Base-by-base conservation (phyloP, 2,329 filamentous ascomycete species). In the Trematosphaeria pertusa region DNA sequence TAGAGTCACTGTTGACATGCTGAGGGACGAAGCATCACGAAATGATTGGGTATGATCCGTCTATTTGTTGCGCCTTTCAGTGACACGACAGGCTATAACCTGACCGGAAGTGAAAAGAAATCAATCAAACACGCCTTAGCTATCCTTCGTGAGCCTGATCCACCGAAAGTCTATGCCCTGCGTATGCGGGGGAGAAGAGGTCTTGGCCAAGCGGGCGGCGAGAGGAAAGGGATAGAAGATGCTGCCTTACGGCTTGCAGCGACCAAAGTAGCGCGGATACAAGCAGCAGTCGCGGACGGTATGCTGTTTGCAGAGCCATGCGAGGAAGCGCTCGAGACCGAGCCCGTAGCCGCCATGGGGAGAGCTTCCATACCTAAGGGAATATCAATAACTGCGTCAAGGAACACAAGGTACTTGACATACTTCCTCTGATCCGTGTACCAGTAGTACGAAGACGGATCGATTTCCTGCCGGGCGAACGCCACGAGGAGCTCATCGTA, bases 361-460 rank as follows among this genome's bases (percentile, higher is more conserved):
- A 34, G 88, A 91, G 43, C 88, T 91, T 45, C 94, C 94, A 69
- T 97, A 96, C 74, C 88, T 91, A 54, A 32, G n/a, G n/a, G n/a
- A n/a, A n/a, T n/a, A n/a, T n/a, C n/a, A n/a, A n/a, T n/a, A n/a
- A n/a, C n/a, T n/a, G n/a, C n/a, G n/a, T n/a, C n/a, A n/a, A n/a
- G n/a, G n/a, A n/a, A n/a, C n/a, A n/a, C n/a, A n/a, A n/a, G n/a
- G 17, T 15, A 17, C n/a, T 34, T 12, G 19, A 85, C 87, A 80
- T 76, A 92, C 89, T 94, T 96, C 70, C 92, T 82, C 83, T 96
- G 91, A 76, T 97, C 94, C 22, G 91, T 95, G 78, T 97, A 99
- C 94, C 94, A 99, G 81, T 95, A 97, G 78, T 97, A 97, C 35
- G 87, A 86, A 61, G 83, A 83, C 15, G 91, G 85, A 62, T 89